These are phyloP conservation scores for Polyporus tsugae DNA, from an alignment of 1,284 basidiomycete genomes.

Conservation along the genomic window DNA sequence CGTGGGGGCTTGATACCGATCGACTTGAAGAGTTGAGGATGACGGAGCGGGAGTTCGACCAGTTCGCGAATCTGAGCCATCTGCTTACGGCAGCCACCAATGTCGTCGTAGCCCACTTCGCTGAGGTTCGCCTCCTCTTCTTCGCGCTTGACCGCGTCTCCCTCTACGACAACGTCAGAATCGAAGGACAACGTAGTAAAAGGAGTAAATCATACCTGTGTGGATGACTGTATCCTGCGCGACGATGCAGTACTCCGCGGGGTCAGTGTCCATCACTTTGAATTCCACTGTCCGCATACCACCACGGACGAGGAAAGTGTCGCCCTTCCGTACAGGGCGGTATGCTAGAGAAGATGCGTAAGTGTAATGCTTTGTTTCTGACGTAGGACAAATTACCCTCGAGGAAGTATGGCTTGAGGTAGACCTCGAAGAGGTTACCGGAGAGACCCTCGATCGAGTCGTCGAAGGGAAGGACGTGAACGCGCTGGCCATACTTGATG, in stretches of 20 bases:
- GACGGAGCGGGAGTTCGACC: conserved; percentile 96
- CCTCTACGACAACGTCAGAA: conserved; percentile 64
- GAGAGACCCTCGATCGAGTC: conserved; percentile 98
- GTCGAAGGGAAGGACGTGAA: conserved; percentile 97
- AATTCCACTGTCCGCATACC: conserved; percentile 99
- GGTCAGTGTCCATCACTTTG: conserved; percentile 97
- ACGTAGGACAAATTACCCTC: conserved; percentile 66
- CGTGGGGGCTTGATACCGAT: conserved; percentile 99
- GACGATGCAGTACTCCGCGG: conserved; percentile 96
- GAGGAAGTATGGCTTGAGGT: conserved; percentile 99
- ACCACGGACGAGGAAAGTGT: conserved; percentile 98
- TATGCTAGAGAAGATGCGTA: conserved; percentile 66
- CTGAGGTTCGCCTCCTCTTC: conserved; percentile 97
- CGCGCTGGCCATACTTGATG: conserved; percentile 99
- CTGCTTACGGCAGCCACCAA: conserved; percentile 98
- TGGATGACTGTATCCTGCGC: conserved; percentile 98
- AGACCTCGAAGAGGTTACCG: conserved; percentile 99
- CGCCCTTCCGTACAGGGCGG: conserved; percentile 94
- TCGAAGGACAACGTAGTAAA: conserved; percentile 16
- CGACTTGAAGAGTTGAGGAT: conserved; percentile 99
- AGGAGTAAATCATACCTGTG: conserved; percentile 61
- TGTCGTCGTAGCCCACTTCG: conserved; percentile 99
- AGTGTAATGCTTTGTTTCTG: conserved; percentile 10
- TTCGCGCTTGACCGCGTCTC: conserved; percentile 98
- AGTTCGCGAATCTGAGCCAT: conserved; percentile 99